Conservation (phyloP, 805 yeast species). For the Candida sphagnicola region DNA sequence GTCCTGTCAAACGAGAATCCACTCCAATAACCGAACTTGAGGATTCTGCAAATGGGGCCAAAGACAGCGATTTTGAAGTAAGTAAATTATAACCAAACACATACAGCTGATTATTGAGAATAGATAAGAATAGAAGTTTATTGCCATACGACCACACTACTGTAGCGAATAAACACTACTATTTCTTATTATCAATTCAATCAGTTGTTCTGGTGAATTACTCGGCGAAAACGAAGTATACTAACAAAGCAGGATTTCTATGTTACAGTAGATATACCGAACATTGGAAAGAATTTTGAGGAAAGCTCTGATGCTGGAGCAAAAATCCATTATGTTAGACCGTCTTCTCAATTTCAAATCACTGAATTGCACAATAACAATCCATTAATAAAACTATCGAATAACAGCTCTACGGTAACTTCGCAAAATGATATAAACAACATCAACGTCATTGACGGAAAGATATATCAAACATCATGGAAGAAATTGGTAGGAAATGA, state of each 20-base stretch:
- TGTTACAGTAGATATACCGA: conserved; percentile 31
- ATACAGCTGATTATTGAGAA: no score
- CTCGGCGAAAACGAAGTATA: no score
- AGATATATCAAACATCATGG: conserved; percentile 75
- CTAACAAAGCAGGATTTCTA: conserved; percentile 27
- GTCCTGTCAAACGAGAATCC: conserved; percentile 12
- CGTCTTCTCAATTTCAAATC: conserved; percentile 38
- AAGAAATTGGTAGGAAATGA: conserved; percentile 74
- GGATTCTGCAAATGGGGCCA: conserved; percentile 10
- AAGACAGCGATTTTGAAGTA: conserved; percentile 19
- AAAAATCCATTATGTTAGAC: conserved; percentile 27
- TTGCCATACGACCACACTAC: background rate
- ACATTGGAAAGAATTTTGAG: conserved; percentile 11
- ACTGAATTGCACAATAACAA: conserved; percentile 27
- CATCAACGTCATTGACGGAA: conserved; percentile 35
- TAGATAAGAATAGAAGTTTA: no score
- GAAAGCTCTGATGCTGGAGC: conserved; percentile 8
- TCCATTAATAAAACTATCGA: conserved; percentile 36
- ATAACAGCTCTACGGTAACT: conserved; percentile 16
- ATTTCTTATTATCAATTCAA: no score
- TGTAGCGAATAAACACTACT: no score
- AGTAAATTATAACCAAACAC: conserved; percentile 11
- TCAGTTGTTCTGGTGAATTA: no score
- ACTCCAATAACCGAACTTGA: conserved; percentile 14
- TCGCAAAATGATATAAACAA: conserved; percentile 18